These are phyloP conservation scores for Sideroxylon spinosum DNA, from an alignment of 179 eudicot genomes.

Conservation along the genomic window DNA sequence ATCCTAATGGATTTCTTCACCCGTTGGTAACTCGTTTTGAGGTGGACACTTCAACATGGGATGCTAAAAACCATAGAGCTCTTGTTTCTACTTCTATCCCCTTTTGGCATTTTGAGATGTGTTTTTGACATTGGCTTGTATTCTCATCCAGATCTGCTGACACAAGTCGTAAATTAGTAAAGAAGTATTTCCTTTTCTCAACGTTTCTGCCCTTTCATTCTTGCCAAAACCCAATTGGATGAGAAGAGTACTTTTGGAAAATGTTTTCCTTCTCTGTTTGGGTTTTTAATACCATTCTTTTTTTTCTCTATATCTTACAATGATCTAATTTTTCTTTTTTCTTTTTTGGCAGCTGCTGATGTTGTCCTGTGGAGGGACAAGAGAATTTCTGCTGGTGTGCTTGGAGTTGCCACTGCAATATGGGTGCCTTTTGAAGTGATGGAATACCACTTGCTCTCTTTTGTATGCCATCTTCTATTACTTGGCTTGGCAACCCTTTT, in stretches of 20 bases:
- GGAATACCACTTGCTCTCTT: constrained; percentile 75
- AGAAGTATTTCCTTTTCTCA: neutral
- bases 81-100: neutral
- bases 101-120: too few species aligned
- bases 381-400: constrained; percentile 67
- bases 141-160: neutral
- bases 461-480: constrained; percentile 72
- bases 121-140: too few species aligned
- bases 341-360: constrained; percentile 70
- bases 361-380: constrained; percentile 88
- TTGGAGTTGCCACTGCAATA: constrained; percentile 67
- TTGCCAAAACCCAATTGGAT: neutral
- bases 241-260: neutral
- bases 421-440: constrained; percentile 86
- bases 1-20: neutral
- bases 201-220: neutral
- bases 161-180: neutral
- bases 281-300: neutral
- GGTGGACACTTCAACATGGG: neutral
- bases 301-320: neutral
- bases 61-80: neutral
- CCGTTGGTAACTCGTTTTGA: too few species aligned
- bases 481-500: constrained; percentile 56
- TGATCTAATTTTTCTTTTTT: neutral
- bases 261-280: neutral